Evolutionary conservation across 768 basidiomycete genomes (phyloP), one percentile per base, ranked within the genome.

Genomic region (Calocybe gangraenosa): DNA sequence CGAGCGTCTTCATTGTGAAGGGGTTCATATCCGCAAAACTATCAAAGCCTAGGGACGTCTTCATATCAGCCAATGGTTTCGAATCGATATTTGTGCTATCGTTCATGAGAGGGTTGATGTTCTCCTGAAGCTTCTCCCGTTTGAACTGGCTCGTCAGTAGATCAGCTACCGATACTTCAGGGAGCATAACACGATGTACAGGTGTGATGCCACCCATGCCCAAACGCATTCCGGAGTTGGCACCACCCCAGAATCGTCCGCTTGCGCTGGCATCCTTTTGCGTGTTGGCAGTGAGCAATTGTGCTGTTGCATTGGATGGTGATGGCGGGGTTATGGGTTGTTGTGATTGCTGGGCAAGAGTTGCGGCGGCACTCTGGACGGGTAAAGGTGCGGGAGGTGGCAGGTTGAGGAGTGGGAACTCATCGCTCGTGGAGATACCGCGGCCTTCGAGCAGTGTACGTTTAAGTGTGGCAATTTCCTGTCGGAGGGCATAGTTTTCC

Each of bases 1-100:
- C 92, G 53, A 94, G 69, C 1, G 78, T 81, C 71, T 91, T 92
- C 73, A 94, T 78, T 2, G 87, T 92, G 65, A 93, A 93, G 10
- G 84, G 82, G 52, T 89, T 91, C 51, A 72, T 60, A 53, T 93
- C 91, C 18, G 83, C 71, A 64, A 90, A 93, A 13, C 80, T 73
- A 46, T 92, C 87, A 63, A 92, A 90, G 1, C 76, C 74, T n/a
- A n/a, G n/a, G n/a, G n/a, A n/a, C 8, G 17, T 33, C 22, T 44
- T 46, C 65, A 67, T 35, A 40, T 44, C 45, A 48, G 20, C 35
- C 37, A 25, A 36, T 46, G 41, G 42, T 41, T 46, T 47, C n/a
- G n/a, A n/a, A n/a, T n/a, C n/a, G 6, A 28, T 11, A 28, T 28
- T 28, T 11, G 25, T 28, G 11, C 6, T 11, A 21, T 44, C 63